Conservation (phyloP, 73 alveolate genomes). For the Paramecium bursaria region DNA sequence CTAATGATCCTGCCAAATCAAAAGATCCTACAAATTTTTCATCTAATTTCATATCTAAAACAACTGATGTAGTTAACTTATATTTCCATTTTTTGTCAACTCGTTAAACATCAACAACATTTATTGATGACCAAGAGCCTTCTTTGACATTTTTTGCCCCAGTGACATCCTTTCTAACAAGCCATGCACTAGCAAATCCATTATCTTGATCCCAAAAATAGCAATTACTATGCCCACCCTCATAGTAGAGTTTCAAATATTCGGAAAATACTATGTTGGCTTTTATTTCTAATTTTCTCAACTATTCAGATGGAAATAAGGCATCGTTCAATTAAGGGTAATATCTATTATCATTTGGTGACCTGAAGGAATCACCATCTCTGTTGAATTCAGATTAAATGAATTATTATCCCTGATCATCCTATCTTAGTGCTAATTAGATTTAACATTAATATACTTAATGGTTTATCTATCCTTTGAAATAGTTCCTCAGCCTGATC, state of each 20-base stretch:
- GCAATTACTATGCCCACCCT: slow-evolving; percentile 60
- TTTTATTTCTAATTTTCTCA: slow-evolving; percentile 63
- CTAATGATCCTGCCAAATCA: slow-evolving; percentile 66
- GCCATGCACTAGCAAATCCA: slow-evolving; percentile 66
- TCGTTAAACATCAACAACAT: slow-evolving; percentile 71
- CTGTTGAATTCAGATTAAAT: slow-evolving; percentile 78
- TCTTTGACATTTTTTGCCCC: slow-evolving; percentile 74
- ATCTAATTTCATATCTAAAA: slow-evolving; percentile 61
- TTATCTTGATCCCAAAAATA: slow-evolving; percentile 69
- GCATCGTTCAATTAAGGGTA: slow-evolving; percentile 73
- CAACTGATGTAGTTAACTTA: slow-evolving; percentile 64
- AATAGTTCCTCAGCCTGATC: slow-evolving; percentile 69
- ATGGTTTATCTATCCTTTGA: slow-evolving; percentile 62
- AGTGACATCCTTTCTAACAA: slow-evolving; percentile 68
- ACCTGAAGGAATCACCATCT: slow-evolving; percentile 79
- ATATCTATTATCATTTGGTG: slow-evolving; percentile 72
- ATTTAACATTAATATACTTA: slow-evolving; percentile 30
- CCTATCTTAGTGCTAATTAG: background rate
- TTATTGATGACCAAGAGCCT: slow-evolving; percentile 87
- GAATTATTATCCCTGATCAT: slow-evolving; percentile 55
- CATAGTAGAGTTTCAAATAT: slow-evolving; percentile 68
- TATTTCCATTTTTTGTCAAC: slow-evolving; percentile 57
- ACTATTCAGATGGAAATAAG: slow-evolving; percentile 48
- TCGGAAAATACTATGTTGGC: slow-evolving; percentile 69
- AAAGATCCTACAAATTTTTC: slow-evolving; percentile 44